Evolutionary conservation across 208 protist species (phyloP), one percentile per base, ranked within the genome.

Genomic region (Leishmania lainsoni): DNA sequence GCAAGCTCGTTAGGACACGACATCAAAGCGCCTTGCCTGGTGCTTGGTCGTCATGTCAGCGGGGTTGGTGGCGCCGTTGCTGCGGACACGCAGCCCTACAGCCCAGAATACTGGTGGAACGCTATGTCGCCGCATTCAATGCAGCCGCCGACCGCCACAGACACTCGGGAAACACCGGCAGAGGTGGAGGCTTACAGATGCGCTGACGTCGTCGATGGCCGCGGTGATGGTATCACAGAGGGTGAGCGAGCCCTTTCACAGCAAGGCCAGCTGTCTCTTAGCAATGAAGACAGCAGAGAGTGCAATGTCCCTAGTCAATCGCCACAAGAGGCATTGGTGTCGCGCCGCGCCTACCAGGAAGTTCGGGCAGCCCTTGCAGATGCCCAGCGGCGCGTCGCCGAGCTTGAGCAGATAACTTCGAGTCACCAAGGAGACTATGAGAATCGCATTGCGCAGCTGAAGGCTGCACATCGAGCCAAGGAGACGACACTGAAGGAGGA

Each of bases 401-500:
- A 87, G 42, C 75, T 83, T 2, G 83, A 87, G 77, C 81, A 79
- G 61, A 51, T 6, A 26, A 66, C 39, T 35, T 49, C 63, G 22
- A 63, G 42, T 32, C 77, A 78, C n/a, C 58, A 85, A 68, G 48
- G 32, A 3, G 69, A 73, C 54, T 76, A 48, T 42, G 87, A 87
- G 51, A 75, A 26, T 17, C 83, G 80, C 17, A 58, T 90, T 51
- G 65, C 63, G 22, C 78, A 82, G 76, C 58, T 88, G 56, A 85
- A 88, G 71, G 80, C 63, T n/a, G 87, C 79, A 14, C 84, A 90
- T 59, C 56, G 61, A 3, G 84, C 74, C 26, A 83, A 80, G 17
- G 78, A 81, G 20, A 51, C 78, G 42, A 87, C 84, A 9, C 51
- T 90, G 61, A 54, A 63, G 70, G 76, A 81, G 22, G 83, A 89